These are phyloP conservation scores for Phytophthora crassamura DNA, from an alignment of 352 stramenopile genomes.

Conservation along the genomic window DNA sequence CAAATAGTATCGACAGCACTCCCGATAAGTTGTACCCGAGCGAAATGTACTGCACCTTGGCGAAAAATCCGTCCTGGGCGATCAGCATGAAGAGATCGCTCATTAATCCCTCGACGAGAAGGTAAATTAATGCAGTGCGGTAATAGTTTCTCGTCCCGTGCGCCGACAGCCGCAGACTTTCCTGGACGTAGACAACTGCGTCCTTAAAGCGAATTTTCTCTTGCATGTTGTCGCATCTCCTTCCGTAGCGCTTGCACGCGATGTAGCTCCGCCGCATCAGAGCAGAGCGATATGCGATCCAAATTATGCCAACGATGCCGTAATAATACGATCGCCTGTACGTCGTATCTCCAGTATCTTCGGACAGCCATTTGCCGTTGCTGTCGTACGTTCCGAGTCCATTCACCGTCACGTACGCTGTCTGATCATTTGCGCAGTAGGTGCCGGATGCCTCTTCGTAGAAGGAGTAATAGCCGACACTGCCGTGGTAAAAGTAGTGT, in stretches of 20 bases:
- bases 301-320: constrained; percentile 15
- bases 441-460: constrained; percentile 20
- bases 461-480: constrained; percentile 22
- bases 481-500: constrained; percentile 28
- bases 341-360: constrained; percentile 14
- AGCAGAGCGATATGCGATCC: constrained; percentile 19
- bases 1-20: constrained; percentile 25
- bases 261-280: constrained; percentile 25
- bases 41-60: constrained; percentile 28
- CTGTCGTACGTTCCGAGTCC: constrained; percentile 20
- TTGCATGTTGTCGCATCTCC: constrained; percentile 18
- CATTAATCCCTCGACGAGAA: constrained; percentile 22
- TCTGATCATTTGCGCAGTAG: constrained; percentile 17
- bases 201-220: constrained; percentile 15
- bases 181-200: constrained; percentile 23
- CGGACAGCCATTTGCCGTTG: constrained; percentile 9
- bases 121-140: constrained; percentile 6
- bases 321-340: constrained; percentile 26
- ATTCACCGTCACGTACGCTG: constrained; percentile 5
- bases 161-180: constrained; percentile 19
- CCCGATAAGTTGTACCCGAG: constrained; percentile 27
- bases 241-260: constrained; percentile 14
- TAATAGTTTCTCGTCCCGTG: constrained; percentile 26
- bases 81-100: constrained; percentile 23
- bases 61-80: constrained; percentile 22